Evolutionary conservation across 495 filamentous ascomycete species (phyloP).

Genomic region (Bathelium albidoporum): DNA sequence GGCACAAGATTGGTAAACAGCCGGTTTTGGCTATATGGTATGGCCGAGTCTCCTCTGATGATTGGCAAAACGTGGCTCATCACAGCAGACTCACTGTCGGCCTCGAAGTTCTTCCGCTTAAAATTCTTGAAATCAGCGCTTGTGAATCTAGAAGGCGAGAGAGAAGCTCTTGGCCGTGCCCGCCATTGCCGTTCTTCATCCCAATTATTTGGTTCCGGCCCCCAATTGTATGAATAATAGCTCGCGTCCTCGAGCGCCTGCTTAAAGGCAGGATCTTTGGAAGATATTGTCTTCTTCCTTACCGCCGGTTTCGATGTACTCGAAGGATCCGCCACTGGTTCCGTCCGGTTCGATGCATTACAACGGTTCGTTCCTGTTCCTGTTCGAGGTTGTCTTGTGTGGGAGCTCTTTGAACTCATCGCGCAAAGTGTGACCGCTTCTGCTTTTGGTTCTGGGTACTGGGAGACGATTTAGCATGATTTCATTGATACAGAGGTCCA

Average conservation of each 20-base stretch:
- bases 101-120: not conserved
- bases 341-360: too few relatives aligned
- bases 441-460: slow-evolving; percentile 9
- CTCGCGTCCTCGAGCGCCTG: slow-evolving; percentile 5
- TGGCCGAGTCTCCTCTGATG: slow-evolving; percentile 4
- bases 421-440: too few relatives aligned
- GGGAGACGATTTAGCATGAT: not conserved
- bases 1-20: slow-evolving; percentile 4
- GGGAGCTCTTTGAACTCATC: too few relatives aligned
- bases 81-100: not conserved
- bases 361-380: slow-evolving; percentile 3
- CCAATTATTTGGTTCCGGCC: not conserved
- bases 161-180: not conserved
- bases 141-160: slow-evolving; percentile 8
- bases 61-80: slow-evolving; percentile 8
- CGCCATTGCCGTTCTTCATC: slow-evolving; percentile 1
- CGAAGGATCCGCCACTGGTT: too few relatives aligned
- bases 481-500: not conserved
- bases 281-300: too few relatives aligned
- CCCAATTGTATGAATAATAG: not conserved
- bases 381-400: not conserved
- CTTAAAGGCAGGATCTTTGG: slow-evolving; percentile 7
- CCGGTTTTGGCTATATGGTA: not conserved
- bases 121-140: slow-evolving; percentile 3
- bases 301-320: too few relatives aligned